phyloP scores from a whole-genome alignment of 2,329 filamentous ascomycete genomes.

The Xylariomycetidae sp. region DNA sequence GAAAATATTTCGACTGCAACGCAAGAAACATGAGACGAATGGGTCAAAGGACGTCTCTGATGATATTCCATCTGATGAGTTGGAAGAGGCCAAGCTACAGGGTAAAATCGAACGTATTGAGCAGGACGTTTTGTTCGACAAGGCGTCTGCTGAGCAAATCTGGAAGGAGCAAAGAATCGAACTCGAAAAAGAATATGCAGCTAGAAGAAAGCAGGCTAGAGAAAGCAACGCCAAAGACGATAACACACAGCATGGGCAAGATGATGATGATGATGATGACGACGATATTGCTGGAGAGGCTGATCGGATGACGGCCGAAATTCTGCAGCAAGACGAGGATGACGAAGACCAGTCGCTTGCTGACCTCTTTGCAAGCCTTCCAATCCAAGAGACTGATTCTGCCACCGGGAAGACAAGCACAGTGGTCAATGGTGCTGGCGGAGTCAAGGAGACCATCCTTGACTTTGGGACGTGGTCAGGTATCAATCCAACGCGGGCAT shows the following conservation, averaged over 20 bases:
- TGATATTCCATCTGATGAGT: constrained; percentile 22
- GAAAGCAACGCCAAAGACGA: too few species aligned
- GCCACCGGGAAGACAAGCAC: constrained; percentile 57
- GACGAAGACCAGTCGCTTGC: constrained; percentile 46
- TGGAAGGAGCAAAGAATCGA: constrained; percentile 59
- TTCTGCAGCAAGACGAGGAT: constrained; percentile 51
- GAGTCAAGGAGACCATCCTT: constrained; percentile 58
- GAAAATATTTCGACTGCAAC: constrained; percentile 59
- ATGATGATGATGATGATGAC: constrained; percentile 32
- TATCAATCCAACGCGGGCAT: constrained; percentile 65
- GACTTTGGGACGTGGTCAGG: constrained; percentile 85
- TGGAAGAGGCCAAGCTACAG: constrained; percentile 60
- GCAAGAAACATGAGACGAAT: constrained; percentile 43
- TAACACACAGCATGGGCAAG: too few species aligned
- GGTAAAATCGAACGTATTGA: constrained; percentile 75
- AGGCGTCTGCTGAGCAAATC: constrained; percentile 55
- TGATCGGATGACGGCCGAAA: constrained; percentile 52
- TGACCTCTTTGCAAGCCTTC: constrained; percentile 56
- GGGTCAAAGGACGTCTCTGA: constrained; percentile 29
- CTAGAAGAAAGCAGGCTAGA: constrained; percentile 31
- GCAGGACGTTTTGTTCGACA: constrained; percentile 72
- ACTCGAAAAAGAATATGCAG: constrained; percentile 58
- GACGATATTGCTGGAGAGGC: constrained; percentile 52
- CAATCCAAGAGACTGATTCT: constrained; percentile 55
- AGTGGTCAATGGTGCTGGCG: constrained; percentile 47